A percentile compares a stretch with the other conserved stretches of the same genome.
phyloP scores from a whole-genome alignment of 1,139 yeast species.

The Kurtzmaniella natalensis region DNA sequence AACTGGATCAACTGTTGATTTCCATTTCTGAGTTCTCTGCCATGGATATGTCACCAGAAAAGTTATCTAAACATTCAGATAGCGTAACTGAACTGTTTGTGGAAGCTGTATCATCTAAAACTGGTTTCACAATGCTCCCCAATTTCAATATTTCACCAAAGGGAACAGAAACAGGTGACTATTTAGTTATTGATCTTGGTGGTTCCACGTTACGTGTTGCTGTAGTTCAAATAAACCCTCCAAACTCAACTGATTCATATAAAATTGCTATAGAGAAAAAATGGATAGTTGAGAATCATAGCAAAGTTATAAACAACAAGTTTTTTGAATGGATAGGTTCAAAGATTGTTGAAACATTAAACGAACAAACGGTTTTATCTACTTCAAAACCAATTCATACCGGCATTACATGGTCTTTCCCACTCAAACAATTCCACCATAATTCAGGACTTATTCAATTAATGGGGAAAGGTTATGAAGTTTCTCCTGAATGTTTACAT shows the following conservation, averaged over 20 bases:
- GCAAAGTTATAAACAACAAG: conserved; percentile 31
- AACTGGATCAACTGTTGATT: not conserved
- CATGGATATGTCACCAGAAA: not conserved
- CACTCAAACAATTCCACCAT: conserved; percentile 40
- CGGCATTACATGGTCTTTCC: conserved; percentile 60
- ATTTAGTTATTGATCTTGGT: conserved; percentile 49
- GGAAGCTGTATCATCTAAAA: conserved; percentile 25
- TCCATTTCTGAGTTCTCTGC: not conserved
- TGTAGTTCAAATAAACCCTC: conserved; percentile 31
- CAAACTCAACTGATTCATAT: conserved; percentile 5
- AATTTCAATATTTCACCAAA: conserved; percentile 39
- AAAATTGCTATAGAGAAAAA: conserved; percentile 29
- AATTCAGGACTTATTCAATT: conserved; percentile 43
- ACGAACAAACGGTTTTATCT: conserved; percentile 21
- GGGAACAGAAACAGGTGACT: conserved; percentile 41
- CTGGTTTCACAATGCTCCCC: conserved; percentile 44
- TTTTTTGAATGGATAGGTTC: conserved; percentile 41
- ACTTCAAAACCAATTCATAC: conserved; percentile 22
- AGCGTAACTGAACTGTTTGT: conserved; percentile 20
- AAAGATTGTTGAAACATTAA: conserved; percentile 28
- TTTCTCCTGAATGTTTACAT: conserved; percentile 35
- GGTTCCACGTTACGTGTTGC: conserved; percentile 52
- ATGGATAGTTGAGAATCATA: conserved; percentile 39
- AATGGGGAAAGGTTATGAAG: conserved; percentile 50
- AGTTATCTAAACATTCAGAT: conserved; percentile 13